These are phyloP conservation scores for Geranium incanum DNA, from an alignment of 441 rosid species.

Conservation along the genomic window DNA sequence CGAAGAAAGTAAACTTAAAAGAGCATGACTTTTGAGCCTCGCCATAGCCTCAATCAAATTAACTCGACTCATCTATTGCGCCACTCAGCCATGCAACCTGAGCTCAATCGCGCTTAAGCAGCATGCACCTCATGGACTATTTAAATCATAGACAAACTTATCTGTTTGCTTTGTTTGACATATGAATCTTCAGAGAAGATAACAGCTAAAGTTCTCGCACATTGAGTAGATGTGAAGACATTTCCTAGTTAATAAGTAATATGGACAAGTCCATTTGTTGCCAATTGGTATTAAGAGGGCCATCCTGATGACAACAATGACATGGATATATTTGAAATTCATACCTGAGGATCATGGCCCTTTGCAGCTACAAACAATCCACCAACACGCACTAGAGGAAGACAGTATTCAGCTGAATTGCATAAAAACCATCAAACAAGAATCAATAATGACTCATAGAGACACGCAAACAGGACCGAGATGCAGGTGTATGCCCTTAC, in stretches of 20 bases:
- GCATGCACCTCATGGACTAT: no score
- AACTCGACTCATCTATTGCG: no score
- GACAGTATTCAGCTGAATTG: constrained; percentile 78
- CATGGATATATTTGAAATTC: constrained; percentile 9
- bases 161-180: background rate
- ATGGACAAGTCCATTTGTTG: background rate
- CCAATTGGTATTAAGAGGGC: background rate
- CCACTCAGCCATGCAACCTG: no score
- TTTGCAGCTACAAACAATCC: constrained; percentile 94
- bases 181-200: background rate
- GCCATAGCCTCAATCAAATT: no score
- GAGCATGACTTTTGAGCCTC: no score
- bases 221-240: background rate
- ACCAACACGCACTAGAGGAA: constrained; percentile 84
- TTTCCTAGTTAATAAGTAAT: constrained; percentile 1
- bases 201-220: background rate
- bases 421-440: constrained; percentile 11
- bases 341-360: constrained; percentile 80
- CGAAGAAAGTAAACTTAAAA: no score
- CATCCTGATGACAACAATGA: background rate
- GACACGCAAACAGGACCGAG: background rate
- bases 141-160: background rate
- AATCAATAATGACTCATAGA: constrained; percentile 11
- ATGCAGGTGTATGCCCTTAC: constrained; percentile 29
- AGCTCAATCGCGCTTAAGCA: no score